Conservation (phyloP, 176 grass and related monocot species). For the Neostapfia colusana region DNA sequence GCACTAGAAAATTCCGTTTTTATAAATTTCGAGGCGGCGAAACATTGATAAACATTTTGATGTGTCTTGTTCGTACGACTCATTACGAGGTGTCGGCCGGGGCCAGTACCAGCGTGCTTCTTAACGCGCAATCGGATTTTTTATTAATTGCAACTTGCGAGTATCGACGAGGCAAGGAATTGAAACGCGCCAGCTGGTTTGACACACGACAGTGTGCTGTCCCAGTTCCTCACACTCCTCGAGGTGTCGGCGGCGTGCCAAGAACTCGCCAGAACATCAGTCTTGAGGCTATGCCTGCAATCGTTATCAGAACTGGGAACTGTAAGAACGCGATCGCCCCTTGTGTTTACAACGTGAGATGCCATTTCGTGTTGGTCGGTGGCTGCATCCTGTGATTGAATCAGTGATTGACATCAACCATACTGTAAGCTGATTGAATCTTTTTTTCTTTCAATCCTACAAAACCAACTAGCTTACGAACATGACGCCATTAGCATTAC, state of each 20-base stretch:
- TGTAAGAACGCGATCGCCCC: no score
- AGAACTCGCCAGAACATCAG: no score
- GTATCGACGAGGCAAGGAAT: conserved; percentile 23
- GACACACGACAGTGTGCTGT: conserved; percentile 33
- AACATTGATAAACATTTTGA: no score
- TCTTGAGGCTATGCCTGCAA: no score
- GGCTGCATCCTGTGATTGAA: neutral
- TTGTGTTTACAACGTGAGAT: no score
- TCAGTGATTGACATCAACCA: neutral
- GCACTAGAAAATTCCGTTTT: no score
- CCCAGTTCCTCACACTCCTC: conserved; percentile 40
- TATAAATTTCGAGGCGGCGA: no score
- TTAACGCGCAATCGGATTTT: conserved; percentile 29
- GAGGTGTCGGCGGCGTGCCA: neutral
- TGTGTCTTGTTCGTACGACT: neutral
- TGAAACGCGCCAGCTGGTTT: conserved; percentile 50
- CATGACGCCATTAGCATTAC: conserved; percentile 33
- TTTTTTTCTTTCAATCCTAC: conserved; percentile 38
- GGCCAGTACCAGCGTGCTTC: neutral
- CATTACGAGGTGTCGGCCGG: neutral
- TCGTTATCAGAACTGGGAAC: neutral
- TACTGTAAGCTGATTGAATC: conserved; percentile 12
- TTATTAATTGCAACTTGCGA: conserved; percentile 2
- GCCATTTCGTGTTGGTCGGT: neutral
- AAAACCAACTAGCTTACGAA: conserved; percentile 13